These are phyloP conservation scores for Schwanniomyces vanrijiae DNA, from an alignment of 805 yeast genomes.

Conservation along the genomic window DNA sequence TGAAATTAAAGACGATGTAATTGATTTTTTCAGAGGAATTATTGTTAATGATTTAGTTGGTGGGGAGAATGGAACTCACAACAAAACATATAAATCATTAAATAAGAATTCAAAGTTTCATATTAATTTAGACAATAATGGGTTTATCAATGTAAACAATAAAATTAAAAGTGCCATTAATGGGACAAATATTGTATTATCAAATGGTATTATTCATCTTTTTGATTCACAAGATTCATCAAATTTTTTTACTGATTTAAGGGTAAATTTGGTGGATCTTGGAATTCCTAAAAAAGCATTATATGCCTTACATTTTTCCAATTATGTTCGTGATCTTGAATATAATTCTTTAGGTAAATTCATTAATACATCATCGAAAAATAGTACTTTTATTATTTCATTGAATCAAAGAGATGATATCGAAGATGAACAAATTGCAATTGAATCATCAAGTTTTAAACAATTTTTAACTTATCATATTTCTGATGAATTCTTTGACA, in stretches of 20 bases:
- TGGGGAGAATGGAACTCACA: conserved; percentile 30
- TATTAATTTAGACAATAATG: conserved; percentile 8
- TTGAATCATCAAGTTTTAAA: conserved; percentile 30
- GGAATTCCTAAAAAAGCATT: conserved; percentile 33
- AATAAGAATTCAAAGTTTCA: conserved; percentile 13
- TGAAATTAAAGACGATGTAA: conserved; percentile 31
- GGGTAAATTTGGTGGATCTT: conserved; percentile 22
- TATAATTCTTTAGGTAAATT: conserved; percentile 56
- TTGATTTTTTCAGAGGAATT: conserved; percentile 22
- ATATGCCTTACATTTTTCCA: conserved; percentile 48
- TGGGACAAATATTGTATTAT: conserved; percentile 16
- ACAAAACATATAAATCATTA: conserved; percentile 5
- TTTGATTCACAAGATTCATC: conserved; percentile 16
- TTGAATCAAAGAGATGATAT: conserved; percentile 34
- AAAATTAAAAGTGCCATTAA: conserved; percentile 14
- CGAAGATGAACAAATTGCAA: conserved; percentile 20
- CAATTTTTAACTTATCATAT: conserved; percentile 63
- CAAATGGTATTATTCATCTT: conserved; percentile 37
- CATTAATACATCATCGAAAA: conserved; percentile 50
- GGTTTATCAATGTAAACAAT: conserved; percentile 18
- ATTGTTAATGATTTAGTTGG: conserved; percentile 25
- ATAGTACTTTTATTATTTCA: conserved; percentile 65
- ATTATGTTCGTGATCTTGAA: conserved; percentile 68
- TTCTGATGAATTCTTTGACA: conserved; percentile 42
- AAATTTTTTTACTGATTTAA: conserved; percentile 20